These are phyloP conservation scores for Jatropha multifida DNA, from an alignment of 441 rosid genomes.

Conservation along the genomic window DNA sequence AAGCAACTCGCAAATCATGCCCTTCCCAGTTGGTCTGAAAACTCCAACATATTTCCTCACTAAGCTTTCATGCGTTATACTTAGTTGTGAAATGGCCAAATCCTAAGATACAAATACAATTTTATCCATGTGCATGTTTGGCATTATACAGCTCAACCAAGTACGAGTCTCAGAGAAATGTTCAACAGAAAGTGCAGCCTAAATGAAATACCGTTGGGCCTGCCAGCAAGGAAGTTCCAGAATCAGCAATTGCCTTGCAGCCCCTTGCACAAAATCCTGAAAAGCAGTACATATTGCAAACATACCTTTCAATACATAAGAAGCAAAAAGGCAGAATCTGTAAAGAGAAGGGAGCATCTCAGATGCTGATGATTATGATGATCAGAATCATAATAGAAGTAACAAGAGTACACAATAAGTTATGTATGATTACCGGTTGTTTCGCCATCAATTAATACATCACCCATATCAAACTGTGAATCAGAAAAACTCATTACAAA, in stretches of 20 bases:
- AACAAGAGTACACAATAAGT: background rate
- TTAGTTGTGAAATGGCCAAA: too few species aligned
- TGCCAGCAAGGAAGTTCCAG: slow-evolving; percentile 82
- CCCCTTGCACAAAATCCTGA: slow-evolving; percentile 71
- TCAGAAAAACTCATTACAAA: slow-evolving; percentile 7
- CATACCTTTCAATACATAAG: slow-evolving; percentile 21
- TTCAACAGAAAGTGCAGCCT: background rate
- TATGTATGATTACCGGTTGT: slow-evolving; percentile 52
- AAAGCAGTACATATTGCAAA: slow-evolving; percentile 16
- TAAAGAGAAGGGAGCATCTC: background rate
- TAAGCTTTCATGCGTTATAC: background rate
- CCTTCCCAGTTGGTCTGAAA: background rate
- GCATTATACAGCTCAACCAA: background rate
- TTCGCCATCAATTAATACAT: slow-evolving; percentile 52
- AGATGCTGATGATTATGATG: slow-evolving; percentile 1
- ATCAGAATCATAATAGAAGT: background rate
- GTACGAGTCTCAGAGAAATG: background rate
- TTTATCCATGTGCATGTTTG: background rate
- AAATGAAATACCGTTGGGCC: slow-evolving; percentile 63
- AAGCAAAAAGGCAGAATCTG: slow-evolving; percentile 1
- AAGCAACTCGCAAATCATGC: background rate
- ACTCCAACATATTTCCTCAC: background rate
- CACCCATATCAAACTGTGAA: slow-evolving; percentile 64
- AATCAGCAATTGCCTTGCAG: slow-evolving; percentile 77
- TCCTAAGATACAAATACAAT: background rate